phyloP scores from a whole-genome alignment of 78 protist genomes.

The slime mould (Dictyostelium discoideum) region DNA sequence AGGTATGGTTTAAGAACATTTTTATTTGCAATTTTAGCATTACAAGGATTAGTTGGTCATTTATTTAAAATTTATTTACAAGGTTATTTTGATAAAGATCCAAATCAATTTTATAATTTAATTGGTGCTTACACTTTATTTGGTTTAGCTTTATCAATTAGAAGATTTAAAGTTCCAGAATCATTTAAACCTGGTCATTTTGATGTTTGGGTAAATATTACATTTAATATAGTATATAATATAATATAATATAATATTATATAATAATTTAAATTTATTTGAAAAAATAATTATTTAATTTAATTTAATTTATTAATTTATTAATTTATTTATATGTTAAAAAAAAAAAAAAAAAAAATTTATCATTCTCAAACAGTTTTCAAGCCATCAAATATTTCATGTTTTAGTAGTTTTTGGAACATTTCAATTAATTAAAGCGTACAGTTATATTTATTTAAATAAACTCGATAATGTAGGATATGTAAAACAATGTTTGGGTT shows the following conservation, averaged over 20 bases:
- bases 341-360: not conserved
- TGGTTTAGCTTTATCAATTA: slow-evolving; percentile 34
- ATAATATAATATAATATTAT: not conserved
- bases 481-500: not conserved
- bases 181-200: slow-evolving; percentile 23
- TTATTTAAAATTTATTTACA: slow-evolving; percentile 31
- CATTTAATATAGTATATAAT: not conserved
- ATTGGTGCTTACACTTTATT: slow-evolving; percentile 5
- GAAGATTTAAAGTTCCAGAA: slow-evolving; percentile 54
- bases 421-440: slow-evolving; percentile 21
- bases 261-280: not conserved
- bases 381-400: slow-evolving; percentile 77
- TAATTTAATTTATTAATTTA: not conserved
- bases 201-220: slow-evolving; percentile 16
- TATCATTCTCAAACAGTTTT: slow-evolving; percentile 8
- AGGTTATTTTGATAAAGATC: not conserved
- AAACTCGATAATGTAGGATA: not conserved
- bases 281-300: not conserved
- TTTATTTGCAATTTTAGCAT: slow-evolving; percentile 36
- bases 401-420: slow-evolving; percentile 65
- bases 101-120: not conserved
- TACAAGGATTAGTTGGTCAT: slow-evolving; percentile 53
- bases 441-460: not conserved
- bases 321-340: not conserved
- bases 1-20: slow-evolving; percentile 43